These are phyloP conservation scores for Kalanchoe fedtschenkoi DNA, from an alignment of 164 flowering plant species.

Conservation along the genomic window DNA sequence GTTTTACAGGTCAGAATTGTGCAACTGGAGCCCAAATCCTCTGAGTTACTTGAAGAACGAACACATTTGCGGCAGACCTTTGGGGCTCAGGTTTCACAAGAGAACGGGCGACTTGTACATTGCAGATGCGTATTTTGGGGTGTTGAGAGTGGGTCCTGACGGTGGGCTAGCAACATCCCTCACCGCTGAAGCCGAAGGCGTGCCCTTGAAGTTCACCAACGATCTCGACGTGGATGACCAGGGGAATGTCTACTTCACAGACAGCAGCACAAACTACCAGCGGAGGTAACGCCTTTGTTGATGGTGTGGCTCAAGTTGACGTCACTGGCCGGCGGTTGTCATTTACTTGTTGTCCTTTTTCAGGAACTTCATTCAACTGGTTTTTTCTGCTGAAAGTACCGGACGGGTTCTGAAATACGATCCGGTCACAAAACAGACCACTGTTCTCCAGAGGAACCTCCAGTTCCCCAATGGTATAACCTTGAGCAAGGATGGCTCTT, in stretches of 20 bases:
- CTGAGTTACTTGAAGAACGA: slow-evolving; percentile 63
- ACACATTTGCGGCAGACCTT: slow-evolving; percentile 91
- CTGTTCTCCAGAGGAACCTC: neutral
- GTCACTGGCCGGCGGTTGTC: too few relatives aligned
- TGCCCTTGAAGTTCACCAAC: slow-evolving; percentile 73
- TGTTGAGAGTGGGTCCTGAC: slow-evolving; percentile 85
- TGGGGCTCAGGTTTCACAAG: slow-evolving; percentile 85
- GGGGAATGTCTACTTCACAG: slow-evolving; percentile 87
- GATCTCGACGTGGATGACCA: slow-evolving; percentile 85
- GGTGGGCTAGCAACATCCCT: slow-evolving; percentile 82
- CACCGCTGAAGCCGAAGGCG: slow-evolving; percentile 71
- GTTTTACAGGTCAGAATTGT: slow-evolving; percentile 44
- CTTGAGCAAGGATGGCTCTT: neutral
- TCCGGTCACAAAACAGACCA: neutral
- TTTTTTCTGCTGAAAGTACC: neutral
- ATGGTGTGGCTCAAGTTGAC: too few relatives aligned
- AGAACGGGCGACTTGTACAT: slow-evolving; percentile 83
- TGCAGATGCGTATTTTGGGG: slow-evolving; percentile 91
- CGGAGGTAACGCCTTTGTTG: slow-evolving; percentile 43
- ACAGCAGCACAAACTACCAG: slow-evolving; percentile 71
- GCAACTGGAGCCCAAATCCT: slow-evolving; percentile 60
- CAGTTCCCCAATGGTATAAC: neutral
- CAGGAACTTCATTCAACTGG: neutral
- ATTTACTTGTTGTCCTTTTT: too few relatives aligned
- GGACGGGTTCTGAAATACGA: neutral